Base-by-base conservation (phyloP, 2,329 filamentous ascomycete species). In the Diaporthe capsici region DNA sequence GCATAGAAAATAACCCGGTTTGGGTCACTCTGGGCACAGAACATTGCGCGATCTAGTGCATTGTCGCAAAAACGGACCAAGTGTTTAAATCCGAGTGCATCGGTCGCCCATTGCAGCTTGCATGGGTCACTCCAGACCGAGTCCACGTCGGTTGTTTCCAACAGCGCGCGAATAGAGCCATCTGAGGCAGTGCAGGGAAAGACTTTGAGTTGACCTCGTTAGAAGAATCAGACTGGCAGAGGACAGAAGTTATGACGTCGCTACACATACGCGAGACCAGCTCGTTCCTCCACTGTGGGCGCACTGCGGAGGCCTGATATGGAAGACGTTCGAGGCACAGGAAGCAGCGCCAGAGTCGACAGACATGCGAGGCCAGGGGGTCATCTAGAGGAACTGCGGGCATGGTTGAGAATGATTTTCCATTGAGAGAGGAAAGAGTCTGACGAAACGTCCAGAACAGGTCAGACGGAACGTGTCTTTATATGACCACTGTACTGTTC, bases 261-360 rank as follows among this genome's bases (percentile, higher is more conserved):
- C 28, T 15, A 8, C 4, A 67, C 61, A 17, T 37, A 67, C 63
- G 63, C 5, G 63, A 67, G 20, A 67, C 17, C 10, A 67, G 28
- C 28, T 67, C 44, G 31, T 13, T 51, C 44, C 44, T 51, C 63
- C 63, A 51, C 4, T n/a, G 63, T 25, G 63, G 63, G 44, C 28
- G 63, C 28, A 9, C 28, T 15, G 28, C 9, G 4, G 31, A 67
- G 44, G 22, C 20, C 63, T 67, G 1, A 25, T 51, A 67, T 17
- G 44, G 63, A 37, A 67, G 63, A 51, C 63, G 63, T 22, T 67
- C 44, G 44, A 67, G 63, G 63, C 63, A 67, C 15, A 67, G 28
- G 44, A 67, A 67, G 63, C 63, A 67, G 28, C 44, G 63, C 44
- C 63, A 67, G 44, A 67, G 63, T 67, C 63, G 44, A 51, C 63